Evolutionary conservation across 306 rosid genomes (phyloP).

Genomic region (Corylus avellana): DNA sequence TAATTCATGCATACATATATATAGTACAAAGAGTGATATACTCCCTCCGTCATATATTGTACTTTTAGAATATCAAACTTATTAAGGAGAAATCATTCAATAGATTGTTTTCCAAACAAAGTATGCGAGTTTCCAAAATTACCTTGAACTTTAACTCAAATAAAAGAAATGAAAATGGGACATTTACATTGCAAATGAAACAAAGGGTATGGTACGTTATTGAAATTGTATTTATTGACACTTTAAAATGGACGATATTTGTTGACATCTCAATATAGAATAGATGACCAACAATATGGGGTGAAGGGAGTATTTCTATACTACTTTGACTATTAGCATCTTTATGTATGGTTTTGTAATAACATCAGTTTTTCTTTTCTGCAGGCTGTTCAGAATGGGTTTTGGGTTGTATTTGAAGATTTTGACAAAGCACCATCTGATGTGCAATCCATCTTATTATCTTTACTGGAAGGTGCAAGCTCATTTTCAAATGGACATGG

Average conservation of each 20-base stretch:
- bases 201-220: background rate
- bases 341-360: slow-evolving; percentile 4
- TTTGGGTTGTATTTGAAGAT: slow-evolving; percentile 96
- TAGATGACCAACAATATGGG: background rate
- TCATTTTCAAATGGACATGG: slow-evolving; percentile 73
- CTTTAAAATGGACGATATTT: background rate
- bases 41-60: background rate
- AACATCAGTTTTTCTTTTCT: background rate
- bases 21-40: background rate
- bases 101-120: background rate
- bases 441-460: slow-evolving; percentile 68
- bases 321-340: background rate
- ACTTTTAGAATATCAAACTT: background rate
- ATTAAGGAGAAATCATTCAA: background rate
- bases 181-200: background rate
- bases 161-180: background rate
- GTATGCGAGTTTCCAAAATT: background rate
- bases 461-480: slow-evolving; percentile 71
- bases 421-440: slow-evolving; percentile 89
- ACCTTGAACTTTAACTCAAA: background rate
- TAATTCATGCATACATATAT: slow-evolving; percentile 12
- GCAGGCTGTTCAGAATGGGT: slow-evolving; percentile 85
- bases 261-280: background rate
- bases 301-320: background rate
- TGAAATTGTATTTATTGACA: no score